phyloP scores from a whole-genome alignment of 176 grass and related monocot species.

The Cenchrus fungigraminus region DNA sequence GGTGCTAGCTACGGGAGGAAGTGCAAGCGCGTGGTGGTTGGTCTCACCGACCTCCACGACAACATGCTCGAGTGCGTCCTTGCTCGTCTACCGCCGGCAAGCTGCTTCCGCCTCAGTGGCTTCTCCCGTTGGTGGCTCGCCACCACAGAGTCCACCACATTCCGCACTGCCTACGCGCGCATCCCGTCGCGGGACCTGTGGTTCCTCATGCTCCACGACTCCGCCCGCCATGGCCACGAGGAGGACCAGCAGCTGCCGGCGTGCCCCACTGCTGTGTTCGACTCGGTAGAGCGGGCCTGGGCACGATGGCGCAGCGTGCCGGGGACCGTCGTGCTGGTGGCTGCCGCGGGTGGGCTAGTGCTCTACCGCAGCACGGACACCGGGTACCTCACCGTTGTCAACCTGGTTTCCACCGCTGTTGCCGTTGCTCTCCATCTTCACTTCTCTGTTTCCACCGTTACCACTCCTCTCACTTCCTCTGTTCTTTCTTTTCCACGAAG shows the following conservation, averaged over 20 bases:
- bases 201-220: conserved; percentile 82
- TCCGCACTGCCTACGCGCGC: conserved; percentile 67
- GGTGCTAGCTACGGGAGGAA: conserved; percentile 28
- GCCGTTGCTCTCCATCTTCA: no score
- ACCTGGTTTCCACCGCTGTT: conserved; percentile 22
- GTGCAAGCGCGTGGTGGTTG: conserved; percentile 43
- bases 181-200: conserved; percentile 56
- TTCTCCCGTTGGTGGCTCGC: conserved; percentile 67
- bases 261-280: conserved; percentile 42
- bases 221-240: conserved; percentile 7
- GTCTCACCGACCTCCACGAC: conserved; percentile 63
- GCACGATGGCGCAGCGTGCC: conserved; percentile 36
- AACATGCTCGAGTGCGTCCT: conserved; percentile 87
- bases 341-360: conserved; percentile 63
- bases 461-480: no score
- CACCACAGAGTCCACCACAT: conserved; percentile 54
- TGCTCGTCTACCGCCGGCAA: conserved; percentile 64
- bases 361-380: conserved; percentile 53
- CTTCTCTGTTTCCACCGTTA: no score
- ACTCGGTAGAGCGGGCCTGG: conserved; percentile 44
- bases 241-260: background rate
- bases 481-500: no score
- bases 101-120: conserved; percentile 69
- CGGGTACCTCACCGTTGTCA: conserved; percentile 59
- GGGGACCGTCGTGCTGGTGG: conserved; percentile 56